These are phyloP conservation scores for Rhizophlyctis rosea DNA, from an alignment of 192 early-diverging fungal species.

Conservation along the genomic window DNA sequence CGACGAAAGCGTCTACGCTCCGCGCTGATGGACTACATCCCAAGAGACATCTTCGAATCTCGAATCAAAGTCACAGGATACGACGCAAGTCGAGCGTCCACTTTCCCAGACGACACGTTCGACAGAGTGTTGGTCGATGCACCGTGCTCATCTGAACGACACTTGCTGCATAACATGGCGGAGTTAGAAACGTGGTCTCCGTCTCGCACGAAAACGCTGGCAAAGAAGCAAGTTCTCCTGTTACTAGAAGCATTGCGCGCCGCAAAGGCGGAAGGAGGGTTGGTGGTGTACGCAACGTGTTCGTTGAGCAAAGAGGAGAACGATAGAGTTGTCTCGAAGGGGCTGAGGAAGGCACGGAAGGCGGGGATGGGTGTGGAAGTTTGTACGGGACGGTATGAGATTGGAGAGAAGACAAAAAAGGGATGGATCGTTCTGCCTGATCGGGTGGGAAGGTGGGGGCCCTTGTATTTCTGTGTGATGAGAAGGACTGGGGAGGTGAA, in stretches of 20 bases:
- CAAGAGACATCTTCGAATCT: slow-evolving; percentile 13
- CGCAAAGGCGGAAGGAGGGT: slow-evolving; percentile 32
- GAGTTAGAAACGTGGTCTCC: slow-evolving; percentile 47
- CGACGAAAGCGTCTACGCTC: slow-evolving; percentile 40
- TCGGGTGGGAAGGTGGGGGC: slow-evolving; percentile 49
- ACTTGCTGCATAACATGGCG: slow-evolving; percentile 42
- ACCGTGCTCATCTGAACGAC: slow-evolving; percentile 54
- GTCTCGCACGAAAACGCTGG: slow-evolving; percentile 30
- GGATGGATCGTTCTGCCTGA: slow-evolving; percentile 58
- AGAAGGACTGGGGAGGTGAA: too few relatives aligned
- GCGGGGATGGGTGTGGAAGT: slow-evolving; percentile 13
- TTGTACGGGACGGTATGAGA: slow-evolving; percentile 26
- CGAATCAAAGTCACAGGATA: slow-evolving; percentile 8
- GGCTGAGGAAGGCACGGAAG: slow-evolving; percentile 28
- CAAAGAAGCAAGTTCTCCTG: slow-evolving; percentile 40
- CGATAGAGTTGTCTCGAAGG: slow-evolving; percentile 44
- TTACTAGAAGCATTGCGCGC: slow-evolving; percentile 36
- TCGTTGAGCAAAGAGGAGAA: slow-evolving; percentile 49
- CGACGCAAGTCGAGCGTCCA: slow-evolving; percentile 9
- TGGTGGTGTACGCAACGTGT: slow-evolving; percentile 52
- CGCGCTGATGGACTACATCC: slow-evolving; percentile 45
- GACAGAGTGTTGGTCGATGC: slow-evolving; percentile 53
- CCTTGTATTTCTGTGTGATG: slow-evolving; percentile 53
- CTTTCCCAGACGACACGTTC: slow-evolving; percentile 13
- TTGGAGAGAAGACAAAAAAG: slow-evolving; percentile 48